Percentiles rank a stretch among this genome's conserved stretches.
These are phyloP conservation scores for Diplodia mutila DNA, from an alignment of 2,329 filamentous ascomycete genomes.

Conservation along the genomic window DNA sequence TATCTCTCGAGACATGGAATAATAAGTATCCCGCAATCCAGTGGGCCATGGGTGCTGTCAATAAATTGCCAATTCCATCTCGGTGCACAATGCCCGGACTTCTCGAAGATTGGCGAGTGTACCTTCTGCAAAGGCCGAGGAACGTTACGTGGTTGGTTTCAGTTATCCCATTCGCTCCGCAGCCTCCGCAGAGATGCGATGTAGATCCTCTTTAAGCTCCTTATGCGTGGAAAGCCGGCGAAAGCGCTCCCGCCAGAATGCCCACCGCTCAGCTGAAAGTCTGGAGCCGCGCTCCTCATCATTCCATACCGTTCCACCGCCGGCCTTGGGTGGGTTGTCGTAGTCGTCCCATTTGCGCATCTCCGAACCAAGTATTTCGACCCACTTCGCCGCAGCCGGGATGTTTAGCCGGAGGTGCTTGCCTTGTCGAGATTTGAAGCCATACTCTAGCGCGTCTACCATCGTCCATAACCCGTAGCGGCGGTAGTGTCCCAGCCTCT, in stretches of 20 bases:
- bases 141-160: not conserved
- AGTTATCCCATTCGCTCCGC: not conserved
- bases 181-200: not conserved
- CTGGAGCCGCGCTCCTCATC: not conserved
- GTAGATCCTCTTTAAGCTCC: not conserved
- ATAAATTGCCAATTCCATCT: too few species aligned
- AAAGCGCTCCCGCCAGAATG: not conserved
- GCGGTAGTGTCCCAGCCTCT: too few species aligned
- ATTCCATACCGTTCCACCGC: not conserved
- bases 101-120: too few species aligned
- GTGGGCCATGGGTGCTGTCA: too few species aligned
- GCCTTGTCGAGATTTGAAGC: too few species aligned
- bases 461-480: too few species aligned
- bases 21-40: too few species aligned
- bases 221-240: not conserved
- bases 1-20: too few species aligned
- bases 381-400: not conserved
- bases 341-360: not conserved
- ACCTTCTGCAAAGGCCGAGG: too few species aligned
- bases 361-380: not conserved
- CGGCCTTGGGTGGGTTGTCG: not conserved
- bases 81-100: too few species aligned
- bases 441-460: too few species aligned
- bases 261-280: not conserved
- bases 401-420: not conserved